Conservation (phyloP, 2,329 filamentous ascomycete genomes). For the Aureobasidium sp. region DNA sequence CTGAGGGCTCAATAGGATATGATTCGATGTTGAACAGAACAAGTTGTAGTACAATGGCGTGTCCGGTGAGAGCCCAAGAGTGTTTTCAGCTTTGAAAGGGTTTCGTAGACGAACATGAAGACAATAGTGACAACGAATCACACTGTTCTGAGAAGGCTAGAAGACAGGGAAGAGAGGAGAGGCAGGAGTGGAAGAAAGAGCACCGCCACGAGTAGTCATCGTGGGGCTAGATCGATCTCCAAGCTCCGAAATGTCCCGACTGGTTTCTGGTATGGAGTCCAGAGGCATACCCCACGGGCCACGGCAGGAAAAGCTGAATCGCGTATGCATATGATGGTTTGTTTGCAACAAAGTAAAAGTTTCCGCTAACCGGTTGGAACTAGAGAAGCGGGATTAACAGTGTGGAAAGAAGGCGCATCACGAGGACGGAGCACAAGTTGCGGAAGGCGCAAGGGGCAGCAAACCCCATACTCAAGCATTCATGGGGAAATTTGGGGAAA, state of each 20-base stretch:
- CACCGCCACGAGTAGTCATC: neutral
- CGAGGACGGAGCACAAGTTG: neutral
- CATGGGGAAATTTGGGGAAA: slow-evolving; percentile 2
- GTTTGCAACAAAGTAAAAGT: neutral
- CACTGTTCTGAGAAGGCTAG: too few species aligned
- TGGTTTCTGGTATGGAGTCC: neutral
- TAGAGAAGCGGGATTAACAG: neutral
- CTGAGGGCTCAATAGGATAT: too few species aligned
- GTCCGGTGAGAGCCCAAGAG: too few species aligned
- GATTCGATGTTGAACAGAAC: too few species aligned
- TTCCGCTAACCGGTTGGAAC: neutral
- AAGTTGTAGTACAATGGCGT: too few species aligned
- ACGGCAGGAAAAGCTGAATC: neutral
- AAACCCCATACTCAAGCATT: neutral
- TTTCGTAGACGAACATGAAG: too few species aligned
- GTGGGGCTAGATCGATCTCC: neutral
- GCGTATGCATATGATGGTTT: neutral
- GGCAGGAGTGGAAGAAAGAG: too few species aligned
- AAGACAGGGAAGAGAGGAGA: neutral
- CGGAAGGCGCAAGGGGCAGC: slow-evolving; percentile 5
- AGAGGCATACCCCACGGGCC: neutral
- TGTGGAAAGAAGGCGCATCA: neutral
- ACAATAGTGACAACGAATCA: too few species aligned
- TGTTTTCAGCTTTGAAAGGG: too few species aligned
- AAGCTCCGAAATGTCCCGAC: neutral